Evolutionary conservation across 192 early-diverging fungal genomes (phyloP), one percentile per base, ranked within the genome.

Genomic region (Phlyctochytrium arcticum): DNA sequence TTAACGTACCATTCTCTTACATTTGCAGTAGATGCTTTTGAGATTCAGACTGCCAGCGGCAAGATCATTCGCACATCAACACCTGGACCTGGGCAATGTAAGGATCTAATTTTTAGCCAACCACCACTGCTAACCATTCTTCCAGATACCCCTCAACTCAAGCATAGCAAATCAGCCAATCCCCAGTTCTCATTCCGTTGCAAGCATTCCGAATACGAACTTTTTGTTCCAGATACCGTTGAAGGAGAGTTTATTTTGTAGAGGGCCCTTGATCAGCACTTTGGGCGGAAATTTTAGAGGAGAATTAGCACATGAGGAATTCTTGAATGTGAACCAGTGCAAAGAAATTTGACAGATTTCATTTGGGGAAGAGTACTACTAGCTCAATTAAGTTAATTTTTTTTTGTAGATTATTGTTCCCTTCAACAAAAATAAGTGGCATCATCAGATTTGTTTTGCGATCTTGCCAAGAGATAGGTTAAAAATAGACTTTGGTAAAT

Each of bases 21-120:
- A 46, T 34, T 49, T 7, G 42, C 15, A n/a, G 10, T 48, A 72
- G 75, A 78, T 23, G 33, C 65, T 1, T 72, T 73, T 57, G 73
- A 76, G 60, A 36, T 57, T 15, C 68, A 73, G 34, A 68, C 60
- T 6, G 71, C 69, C 7, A 48, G 61, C 50, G 76, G 74, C 47
- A 65, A 68, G 21, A 53, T 59, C 9, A 50, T 63, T 5, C 36
- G 62, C 23, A 60, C 57, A 21, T 65, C 71, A 19, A 83, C 73
- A 10, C 81, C 81, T n/a, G 81, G 81, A 3, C 81, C 81, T 3
- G 81, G 81, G 19, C 73, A 83, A 57, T 83, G 76, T 75, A 75
- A 57, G 63, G 17, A 32, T 3, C 6, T 5, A 5, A 17, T 30
- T 61, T 47, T 30, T 0, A 21, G 19, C n/a, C 44, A 12, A 48